Evolutionary conservation across 2,329 filamentous ascomycete genomes (phyloP), one percentile per base, ranked within the genome.

Genomic region (Penicillium sp.): DNA sequence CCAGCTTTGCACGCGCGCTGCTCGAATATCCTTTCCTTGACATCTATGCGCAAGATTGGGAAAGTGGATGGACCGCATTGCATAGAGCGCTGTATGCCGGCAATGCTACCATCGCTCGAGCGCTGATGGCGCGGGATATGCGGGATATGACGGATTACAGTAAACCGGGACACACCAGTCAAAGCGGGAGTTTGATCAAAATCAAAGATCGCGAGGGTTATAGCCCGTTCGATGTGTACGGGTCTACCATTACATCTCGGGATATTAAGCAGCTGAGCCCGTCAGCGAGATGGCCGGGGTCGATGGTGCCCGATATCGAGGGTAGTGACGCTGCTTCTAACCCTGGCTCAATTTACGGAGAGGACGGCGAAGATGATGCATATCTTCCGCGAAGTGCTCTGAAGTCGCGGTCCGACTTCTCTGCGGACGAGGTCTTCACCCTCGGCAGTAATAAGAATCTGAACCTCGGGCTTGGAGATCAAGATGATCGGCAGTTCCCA

Each of bases 401-500:
- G 38, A 73, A 73, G 49, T 72, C 75, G 13, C 68, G 71, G 37
- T 70, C 75, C 28, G 75, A 73, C 67, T 67, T 89, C 28, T 75
- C 81, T 25, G 94, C 92, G 8, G 92, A 97, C 70, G 95, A 99
- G 72, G 80, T 97, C 0, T 98, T 92, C 71, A 89, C 92, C 0
- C 97, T 98, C 77, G 95, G 95, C 53, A 98, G 93, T 77, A 99
- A 97, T 78, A 96, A 95, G 72, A 99, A 99, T 68, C 79, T 96
- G 10, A 95, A 91, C 0, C 84, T 99, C 25, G 95, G 95, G 1
- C 89, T 98, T 62, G 93, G 93, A n/a, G 93, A 99, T 72, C 90
- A 96, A 70, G 93, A 97, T 74, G 94, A 99, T 73, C 88, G 95
- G 3, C 93, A 98, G 65, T 96, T 90, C 70, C 95, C 95, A 0